These are phyloP conservation scores for Dipodascopsis tothii DNA, from an alignment of 805 yeast genomes.

Conservation along the genomic window DNA sequence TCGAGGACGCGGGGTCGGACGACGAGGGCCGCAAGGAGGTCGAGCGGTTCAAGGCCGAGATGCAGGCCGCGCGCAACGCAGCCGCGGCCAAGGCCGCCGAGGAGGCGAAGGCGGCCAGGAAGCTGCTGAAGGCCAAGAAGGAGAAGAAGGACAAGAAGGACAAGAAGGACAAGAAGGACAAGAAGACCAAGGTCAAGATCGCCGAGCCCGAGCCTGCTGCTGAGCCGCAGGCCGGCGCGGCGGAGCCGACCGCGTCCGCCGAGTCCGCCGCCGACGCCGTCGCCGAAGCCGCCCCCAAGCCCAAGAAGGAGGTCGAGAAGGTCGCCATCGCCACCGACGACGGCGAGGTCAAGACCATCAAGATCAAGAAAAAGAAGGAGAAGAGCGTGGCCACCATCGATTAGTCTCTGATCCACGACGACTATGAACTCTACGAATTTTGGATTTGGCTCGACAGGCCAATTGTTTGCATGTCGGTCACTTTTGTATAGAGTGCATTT, in stretches of 20 bases:
- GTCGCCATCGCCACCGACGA: no score
- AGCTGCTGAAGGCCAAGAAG: slow-evolving; percentile 16
- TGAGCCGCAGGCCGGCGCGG: no score
- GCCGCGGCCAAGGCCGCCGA: slow-evolving; percentile 10
- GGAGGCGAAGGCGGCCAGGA: slow-evolving; percentile 17
- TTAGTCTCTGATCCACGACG: no score
- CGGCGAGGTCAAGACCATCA: neutral
- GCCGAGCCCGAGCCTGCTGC: neutral
- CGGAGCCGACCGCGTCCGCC: no score
- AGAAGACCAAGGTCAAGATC: no score
- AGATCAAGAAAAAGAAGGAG: neutral
- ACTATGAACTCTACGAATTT: no score
- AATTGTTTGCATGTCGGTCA: no score
- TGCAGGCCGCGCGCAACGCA: slow-evolving; percentile 13
- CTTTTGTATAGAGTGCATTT: no score
- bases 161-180: slow-evolving; percentile 15
- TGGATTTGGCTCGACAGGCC: no score
- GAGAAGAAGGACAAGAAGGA: slow-evolving; percentile 13
- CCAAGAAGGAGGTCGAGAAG: no score
- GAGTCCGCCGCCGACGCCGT: no score
- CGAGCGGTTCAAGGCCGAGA: slow-evolving; percentile 18
- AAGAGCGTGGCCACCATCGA: neutral
- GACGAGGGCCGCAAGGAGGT: slow-evolving; percentile 20
- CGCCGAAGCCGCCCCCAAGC: no score
- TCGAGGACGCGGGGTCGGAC: slow-evolving; percentile 14